Conservation (phyloP, 495 filamentous ascomycete species). For the Aspergillus wentii region DNA sequence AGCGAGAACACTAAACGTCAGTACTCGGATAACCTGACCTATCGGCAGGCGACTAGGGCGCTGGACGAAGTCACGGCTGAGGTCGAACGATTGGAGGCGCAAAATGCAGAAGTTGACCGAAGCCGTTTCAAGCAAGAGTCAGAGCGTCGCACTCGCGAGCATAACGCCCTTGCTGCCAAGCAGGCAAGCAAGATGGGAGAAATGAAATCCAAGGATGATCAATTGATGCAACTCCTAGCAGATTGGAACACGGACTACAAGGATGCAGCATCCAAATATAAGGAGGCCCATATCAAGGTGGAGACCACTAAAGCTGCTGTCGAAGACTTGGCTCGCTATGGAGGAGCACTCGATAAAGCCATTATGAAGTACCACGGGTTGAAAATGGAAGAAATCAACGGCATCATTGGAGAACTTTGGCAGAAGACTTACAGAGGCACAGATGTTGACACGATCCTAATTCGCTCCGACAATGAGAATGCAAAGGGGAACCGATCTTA, state of each 20-base stretch:
- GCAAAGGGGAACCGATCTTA: constrained; percentile 75
- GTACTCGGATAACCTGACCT: constrained; percentile 82
- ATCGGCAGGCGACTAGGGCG: constrained; percentile 65
- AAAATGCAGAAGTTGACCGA: constrained; percentile 79
- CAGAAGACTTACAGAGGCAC: constrained; percentile 94
- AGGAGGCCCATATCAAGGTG: constrained; percentile 83
- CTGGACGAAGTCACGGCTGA: constrained; percentile 62
- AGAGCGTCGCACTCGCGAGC: constrained; percentile 52
- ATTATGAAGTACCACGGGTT: constrained; percentile 94
- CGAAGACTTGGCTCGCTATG: constrained; percentile 81
- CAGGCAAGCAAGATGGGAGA: constrained; percentile 61
- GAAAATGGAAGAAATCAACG: constrained; percentile 99
- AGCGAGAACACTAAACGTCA: constrained; percentile 73
- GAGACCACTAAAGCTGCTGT: constrained; percentile 90
- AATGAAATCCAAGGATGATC: constrained; percentile 76
- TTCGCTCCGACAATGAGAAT: constrained; percentile 80
- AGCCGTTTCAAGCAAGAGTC: constrained; percentile 68
- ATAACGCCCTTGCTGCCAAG: constrained; percentile 56
- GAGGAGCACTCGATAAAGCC: constrained; percentile 78
- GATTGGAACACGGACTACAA: constrained; percentile 88
- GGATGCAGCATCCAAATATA: constrained; percentile 74
- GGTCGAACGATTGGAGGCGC: constrained; percentile 69
- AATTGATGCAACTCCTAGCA: constrained; percentile 58
- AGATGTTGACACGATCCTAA: constrained; percentile 94
- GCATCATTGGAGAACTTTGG: constrained; percentile 93